Evolutionary conservation across 1,284 basidiomycete genomes (phyloP).

Genomic region (Kwoniella shivajii): DNA sequence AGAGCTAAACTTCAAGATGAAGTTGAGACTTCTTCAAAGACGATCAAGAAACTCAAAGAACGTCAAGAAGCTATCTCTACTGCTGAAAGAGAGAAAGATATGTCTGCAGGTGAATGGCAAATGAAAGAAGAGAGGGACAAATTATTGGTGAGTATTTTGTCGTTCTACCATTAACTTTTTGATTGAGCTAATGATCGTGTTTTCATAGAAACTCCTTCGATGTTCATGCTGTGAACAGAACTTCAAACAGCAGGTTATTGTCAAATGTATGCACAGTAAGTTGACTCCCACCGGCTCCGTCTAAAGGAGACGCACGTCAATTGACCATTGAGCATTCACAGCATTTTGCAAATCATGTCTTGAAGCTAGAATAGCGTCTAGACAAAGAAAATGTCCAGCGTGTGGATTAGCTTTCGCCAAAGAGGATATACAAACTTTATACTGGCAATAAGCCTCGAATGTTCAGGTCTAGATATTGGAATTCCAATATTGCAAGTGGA

Average conservation of each 20-base stretch:
- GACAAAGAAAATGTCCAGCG: conserved; percentile 94
- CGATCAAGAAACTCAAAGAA: conserved; percentile 47
- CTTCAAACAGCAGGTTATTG: conserved; percentile 83
- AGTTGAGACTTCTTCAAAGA: conserved; percentile 37
- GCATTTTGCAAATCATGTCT: conserved; percentile 89
- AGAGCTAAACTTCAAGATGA: conserved; percentile 52
- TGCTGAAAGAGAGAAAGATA: conserved; percentile 28
- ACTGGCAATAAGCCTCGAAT: conserved; percentile 80
- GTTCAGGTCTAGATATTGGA: no score
- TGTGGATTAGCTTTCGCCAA: conserved; percentile 83
- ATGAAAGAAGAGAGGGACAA: conserved; percentile 61
- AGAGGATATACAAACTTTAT: conserved; percentile 83
- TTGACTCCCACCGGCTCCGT: no score
- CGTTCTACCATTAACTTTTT: background rate
- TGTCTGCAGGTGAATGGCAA: conserved; percentile 58
- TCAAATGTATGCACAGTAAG: conserved; percentile 93
- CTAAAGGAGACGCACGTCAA: no score
- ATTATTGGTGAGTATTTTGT: conserved; percentile 63
- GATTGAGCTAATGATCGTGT: background rate
- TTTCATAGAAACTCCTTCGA: conserved; percentile 72
- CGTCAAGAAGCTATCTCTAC: conserved; percentile 46
- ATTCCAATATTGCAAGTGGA: no score
- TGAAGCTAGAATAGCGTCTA: conserved; percentile 81
- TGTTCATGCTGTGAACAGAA: conserved; percentile 88
- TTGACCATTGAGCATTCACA: conserved; percentile 41